Evolutionary conservation across 108 stramenopile species (phyloP).

Genomic region (Parietichytrium sp.): DNA sequence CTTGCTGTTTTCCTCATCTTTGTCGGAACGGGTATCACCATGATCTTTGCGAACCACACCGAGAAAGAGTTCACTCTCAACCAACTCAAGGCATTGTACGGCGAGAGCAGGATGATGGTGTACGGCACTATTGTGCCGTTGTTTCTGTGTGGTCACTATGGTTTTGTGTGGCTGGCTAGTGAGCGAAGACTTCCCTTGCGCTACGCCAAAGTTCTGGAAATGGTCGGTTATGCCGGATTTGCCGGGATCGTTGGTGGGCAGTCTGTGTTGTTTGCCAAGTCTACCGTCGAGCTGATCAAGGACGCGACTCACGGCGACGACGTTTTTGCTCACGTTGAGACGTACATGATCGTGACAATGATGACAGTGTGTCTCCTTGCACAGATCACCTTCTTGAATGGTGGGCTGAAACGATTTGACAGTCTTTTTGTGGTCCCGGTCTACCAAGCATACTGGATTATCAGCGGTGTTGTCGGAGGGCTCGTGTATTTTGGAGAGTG

Average conservation of each 20-base stretch:
- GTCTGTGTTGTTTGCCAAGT: constrained; percentile 55
- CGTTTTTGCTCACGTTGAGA: constrained; percentile 33
- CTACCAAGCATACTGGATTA: constrained; percentile 56
- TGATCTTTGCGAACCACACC: constrained; percentile 50
- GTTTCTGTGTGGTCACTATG: background rate
- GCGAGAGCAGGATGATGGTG: constrained; percentile 32
- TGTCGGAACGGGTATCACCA: constrained; percentile 50
- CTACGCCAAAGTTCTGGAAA: background rate
- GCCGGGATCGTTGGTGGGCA: constrained; percentile 59
- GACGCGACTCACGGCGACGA: constrained; percentile 51
- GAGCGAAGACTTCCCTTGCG: background rate
- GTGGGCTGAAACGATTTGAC: constrained; percentile 55
- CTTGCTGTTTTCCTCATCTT: constrained; percentile 53
- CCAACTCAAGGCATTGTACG: constrained; percentile 38
- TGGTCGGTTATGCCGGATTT: constrained; percentile 47
- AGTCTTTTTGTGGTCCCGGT: constrained; percentile 54
- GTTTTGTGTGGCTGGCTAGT: background rate
- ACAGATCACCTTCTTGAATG: constrained; percentile 55
- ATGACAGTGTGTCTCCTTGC: constrained; percentile 47
- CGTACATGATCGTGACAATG: constrained; percentile 44
- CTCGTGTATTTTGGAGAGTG: constrained; percentile 62
- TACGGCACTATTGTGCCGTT: constrained; percentile 40
- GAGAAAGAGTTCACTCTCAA: constrained; percentile 51
- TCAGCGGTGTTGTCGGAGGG: constrained; percentile 51
- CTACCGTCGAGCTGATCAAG: constrained; percentile 52